Base-by-base conservation (phyloP, 805 yeast species). In the Saturnispora silvae region DNA sequence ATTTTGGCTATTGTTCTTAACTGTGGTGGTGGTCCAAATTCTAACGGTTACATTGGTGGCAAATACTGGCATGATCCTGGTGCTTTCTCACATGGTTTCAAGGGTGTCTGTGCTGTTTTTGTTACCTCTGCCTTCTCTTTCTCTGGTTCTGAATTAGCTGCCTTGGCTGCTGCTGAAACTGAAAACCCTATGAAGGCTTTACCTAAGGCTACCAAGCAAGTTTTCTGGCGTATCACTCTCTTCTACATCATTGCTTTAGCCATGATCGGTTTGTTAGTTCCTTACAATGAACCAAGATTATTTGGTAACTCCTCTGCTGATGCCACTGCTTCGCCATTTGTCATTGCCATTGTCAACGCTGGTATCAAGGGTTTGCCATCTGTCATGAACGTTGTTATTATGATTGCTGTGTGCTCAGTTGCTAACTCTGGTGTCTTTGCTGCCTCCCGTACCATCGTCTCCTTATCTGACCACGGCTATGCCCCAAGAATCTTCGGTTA, bases 381-480 rank as follows among this genome's bases (percentile, higher is more conserved):
- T 36, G 72, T 81, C 44, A 77, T 81, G 64, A 81, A 81, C 53
- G 83, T 77, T 16, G 84, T 79, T 28, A 78, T 81, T 45, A 63
- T 81, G 61, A 56, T 80, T 40, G 76, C 86, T 3, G 84, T 81
- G 19, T 57, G 77, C 38, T 78, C 86, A 5, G 87, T 79, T 35
- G 86, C 85, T 46, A 81, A 80, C 63, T 73, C 85, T 17, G 74
- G 86, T 2, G 72, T 79, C 29, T 81, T 68, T 53, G 82, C 78
- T 15, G 70, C 77, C 42, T 77, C 86, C 33, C 70, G 89, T 65
- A 67, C 84, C 8, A 51, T 81, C 38, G 75, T 73, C 38, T 71
- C 83, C 17, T 60, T 80, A 49, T 78, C 85, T 14, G 76, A 73
- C 40, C 81, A 77, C 56, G 82, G 83, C 9, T 68, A 72, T 49